Evolutionary conservation across 495 filamentous ascomycete genomes (phyloP), one percentile per base, ranked within the genome.

Genomic region (Durotheca rogersii): DNA sequence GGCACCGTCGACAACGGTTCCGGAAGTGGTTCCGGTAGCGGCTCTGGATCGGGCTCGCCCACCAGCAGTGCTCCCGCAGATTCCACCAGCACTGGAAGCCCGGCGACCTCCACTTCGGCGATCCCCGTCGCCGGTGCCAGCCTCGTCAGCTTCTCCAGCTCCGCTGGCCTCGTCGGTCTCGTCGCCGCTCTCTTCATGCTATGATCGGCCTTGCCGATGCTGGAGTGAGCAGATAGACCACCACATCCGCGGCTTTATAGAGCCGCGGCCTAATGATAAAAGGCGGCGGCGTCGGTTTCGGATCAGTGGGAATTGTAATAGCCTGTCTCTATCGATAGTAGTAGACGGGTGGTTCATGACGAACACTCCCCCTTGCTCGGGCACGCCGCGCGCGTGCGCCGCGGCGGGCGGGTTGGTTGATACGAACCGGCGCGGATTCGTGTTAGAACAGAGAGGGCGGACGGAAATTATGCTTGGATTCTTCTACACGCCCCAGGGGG

Each of bases 181-280:
- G 69, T 60, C 39, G 70, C 59, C 41, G 68, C 61, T 33, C 58
- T 67, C 9, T 30, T 72, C 29, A 46, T 75, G 43, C 58, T 75
- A 36, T 75, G 61, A 67, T 35, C 29, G n/a, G 38, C 38, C 20
- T 14, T 29, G 30, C 18, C 16, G 21, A 6, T 38, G 21, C 14
- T 18, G 33, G 20, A 15, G 7, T 42, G 18, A 46, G 31, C 11
- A 45, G 40, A 15, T 11, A 5, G 16, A 41, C 18, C 23, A 47
- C 7, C 15, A 35, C 35, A 29, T 23, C 10, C 17, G 34, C 37
- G 27, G 37, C 23, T 21, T 32, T 32, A 42, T 17, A 1, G 19
- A 23, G 19, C 36, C 39, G 42, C 40, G 51, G 33, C 32, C 33
- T 53, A 59, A 54, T 59, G 21, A 41, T 29, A 12, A 19, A 23